Evolutionary conservation across 2,329 filamentous ascomycete species (phyloP), one percentile per base, ranked within the genome.

Genomic region (Penicillium aurantiogriseum): DNA sequence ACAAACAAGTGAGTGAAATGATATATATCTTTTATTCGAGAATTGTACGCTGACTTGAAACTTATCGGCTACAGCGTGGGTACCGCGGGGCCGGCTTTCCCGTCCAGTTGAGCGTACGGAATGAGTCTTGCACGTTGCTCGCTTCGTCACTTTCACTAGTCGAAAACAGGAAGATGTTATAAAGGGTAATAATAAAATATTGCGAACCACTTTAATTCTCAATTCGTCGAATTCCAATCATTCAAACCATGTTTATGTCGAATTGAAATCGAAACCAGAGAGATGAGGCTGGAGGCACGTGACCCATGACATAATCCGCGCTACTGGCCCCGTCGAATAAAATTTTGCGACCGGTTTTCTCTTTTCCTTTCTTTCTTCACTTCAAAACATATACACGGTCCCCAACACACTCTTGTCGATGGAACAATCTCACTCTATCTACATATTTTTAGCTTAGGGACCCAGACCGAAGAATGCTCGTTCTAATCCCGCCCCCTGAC

Each of bases 361-460:
- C 57, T 54, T 64, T 65, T 62, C 36, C 61, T 59, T 63, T 60
- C 55, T 62, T 62, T 63, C 62, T 66, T 65, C 59, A 67, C 63
- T 65, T 67, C 54, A 57, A 53, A 57, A 57, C 54, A 69, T 63
- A 63, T 65, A n/a, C 63, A 67, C 74, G 76, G 76, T 77, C 76
- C 75, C 74, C 72, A 74, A 71, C 69, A 77, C 77, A 76, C 75
- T 75, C 75, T 77, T 77, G 75, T 71, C 63, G 69, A 73, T 71
- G 71, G 70, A 57, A 53, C 3, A 72, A 60, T 53, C 48, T 62
- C 54, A 65, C 76, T 76, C 71, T 69, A 65, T 73, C 66, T 68
- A 65, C 73, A 77, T 77, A 77, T 77, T 76, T 76, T 72, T 69
- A 71, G 67, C 15, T 61, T 63, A 36, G 69, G 73, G 76, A 77